Conservation (phyloP, 306 rosid species). For the Cercis canadensis region DNA sequence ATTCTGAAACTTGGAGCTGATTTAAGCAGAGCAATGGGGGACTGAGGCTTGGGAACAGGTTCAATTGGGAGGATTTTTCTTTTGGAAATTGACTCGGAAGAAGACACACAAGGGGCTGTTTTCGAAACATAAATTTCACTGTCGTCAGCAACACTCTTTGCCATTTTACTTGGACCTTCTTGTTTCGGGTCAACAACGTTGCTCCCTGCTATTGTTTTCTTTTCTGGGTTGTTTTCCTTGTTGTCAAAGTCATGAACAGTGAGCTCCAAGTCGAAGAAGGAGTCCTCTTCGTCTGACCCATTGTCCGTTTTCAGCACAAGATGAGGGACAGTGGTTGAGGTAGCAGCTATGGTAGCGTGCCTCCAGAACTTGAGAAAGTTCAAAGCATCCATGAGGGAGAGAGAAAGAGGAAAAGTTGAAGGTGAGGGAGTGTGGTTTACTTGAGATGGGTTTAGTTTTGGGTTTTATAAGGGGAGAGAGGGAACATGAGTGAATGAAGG, state of each 20-base stretch:
- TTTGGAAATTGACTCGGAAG: slow-evolving; percentile 66
- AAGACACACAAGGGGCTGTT: slow-evolving; percentile 40
- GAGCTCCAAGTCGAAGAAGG: slow-evolving; percentile 88
- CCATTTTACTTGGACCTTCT: slow-evolving; percentile 3
- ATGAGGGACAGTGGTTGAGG: slow-evolving; percentile 41
- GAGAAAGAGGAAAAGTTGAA: not conserved
- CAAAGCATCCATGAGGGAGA: slow-evolving; percentile 66
- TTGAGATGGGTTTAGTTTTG: slow-evolving; percentile 32
- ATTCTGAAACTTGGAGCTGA: slow-evolving; percentile 79
- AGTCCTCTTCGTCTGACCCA: slow-evolving; percentile 70
- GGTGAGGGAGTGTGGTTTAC: not conserved
- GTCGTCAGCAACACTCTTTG: not conserved
- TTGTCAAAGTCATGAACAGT: slow-evolving; percentile 36
- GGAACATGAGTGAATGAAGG: slow-evolving; percentile 45
- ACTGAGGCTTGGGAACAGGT: slow-evolving; percentile 75
- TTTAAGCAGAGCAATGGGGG: slow-evolving; percentile 83
- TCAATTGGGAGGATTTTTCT: slow-evolving; percentile 82
- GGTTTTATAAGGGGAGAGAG: slow-evolving; percentile 29
- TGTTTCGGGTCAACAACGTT: not conserved
- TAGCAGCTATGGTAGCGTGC: slow-evolving; percentile 30
- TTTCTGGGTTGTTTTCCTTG: slow-evolving; percentile 31
- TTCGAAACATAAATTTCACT: slow-evolving; percentile 27
- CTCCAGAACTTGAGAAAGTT: slow-evolving; percentile 81
- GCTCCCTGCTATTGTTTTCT: slow-evolving; percentile 6
- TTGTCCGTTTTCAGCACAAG: slow-evolving; percentile 48